Conservation (phyloP, 2,329 filamentous ascomycete genomes). For the Emericellopsis atlantica region DNA sequence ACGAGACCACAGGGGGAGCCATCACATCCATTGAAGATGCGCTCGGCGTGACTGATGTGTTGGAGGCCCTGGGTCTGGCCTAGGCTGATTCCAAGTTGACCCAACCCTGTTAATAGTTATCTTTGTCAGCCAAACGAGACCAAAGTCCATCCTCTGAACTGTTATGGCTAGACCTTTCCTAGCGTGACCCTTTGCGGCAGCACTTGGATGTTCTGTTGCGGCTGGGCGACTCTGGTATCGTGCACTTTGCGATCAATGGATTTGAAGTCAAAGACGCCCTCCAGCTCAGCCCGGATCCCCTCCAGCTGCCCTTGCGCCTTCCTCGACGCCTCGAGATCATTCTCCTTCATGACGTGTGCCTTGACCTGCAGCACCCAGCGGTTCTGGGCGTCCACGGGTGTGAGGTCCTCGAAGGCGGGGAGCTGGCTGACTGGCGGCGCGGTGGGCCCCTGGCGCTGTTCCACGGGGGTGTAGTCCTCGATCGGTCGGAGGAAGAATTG, state of each 20-base stretch:
- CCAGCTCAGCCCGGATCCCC: conserved; percentile 30
- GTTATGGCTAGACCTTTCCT: conserved; percentile 10
- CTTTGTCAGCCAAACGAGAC: too few species aligned
- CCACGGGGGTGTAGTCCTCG: conserved; percentile 18
- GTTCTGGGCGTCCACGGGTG: conserved; percentile 32
- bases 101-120: neutral
- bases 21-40: conserved; percentile 7
- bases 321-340: conserved; percentile 42
- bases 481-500: conserved; percentile 27
- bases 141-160: neutral
- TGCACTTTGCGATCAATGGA: conserved; percentile 37
- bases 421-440: conserved; percentile 11
- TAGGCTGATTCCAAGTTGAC: neutral
- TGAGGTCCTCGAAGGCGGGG: conserved; percentile 32
- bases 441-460: conserved; percentile 5
- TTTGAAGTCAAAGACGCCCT: conserved; percentile 39
- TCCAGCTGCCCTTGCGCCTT: conserved; percentile 40
- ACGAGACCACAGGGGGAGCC: conserved; percentile 7
- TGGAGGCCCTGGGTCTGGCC: conserved; percentile 5
- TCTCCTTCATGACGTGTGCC: conserved; percentile 40
- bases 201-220: conserved; percentile 22
- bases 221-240: conserved; percentile 33
- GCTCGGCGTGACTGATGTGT: conserved; percentile 7
- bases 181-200: conserved; percentile 23
- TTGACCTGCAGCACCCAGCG: conserved; percentile 45